Percentiles rank a stretch among this genome's conserved stretches.
These are phyloP conservation scores for Leishmania turanica DNA, from an alignment of 208 protist genomes.

Conservation along the genomic window DNA sequence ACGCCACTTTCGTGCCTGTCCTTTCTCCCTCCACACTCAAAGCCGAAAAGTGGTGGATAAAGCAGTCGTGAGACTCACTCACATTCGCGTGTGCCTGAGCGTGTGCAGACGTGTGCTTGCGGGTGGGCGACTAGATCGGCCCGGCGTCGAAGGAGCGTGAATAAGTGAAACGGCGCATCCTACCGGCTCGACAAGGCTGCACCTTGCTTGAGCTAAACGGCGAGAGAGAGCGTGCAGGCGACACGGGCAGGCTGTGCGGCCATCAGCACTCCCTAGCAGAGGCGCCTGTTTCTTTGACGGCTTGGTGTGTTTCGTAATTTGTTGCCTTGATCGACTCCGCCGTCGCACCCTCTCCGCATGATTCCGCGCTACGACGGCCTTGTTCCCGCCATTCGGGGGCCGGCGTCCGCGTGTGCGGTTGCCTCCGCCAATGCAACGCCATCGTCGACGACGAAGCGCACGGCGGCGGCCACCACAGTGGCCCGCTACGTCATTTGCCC, in stretches of 20 bases:
- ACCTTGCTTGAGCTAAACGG: background rate
- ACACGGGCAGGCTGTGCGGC: background rate
- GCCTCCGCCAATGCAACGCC: background rate
- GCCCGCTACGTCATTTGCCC: slow-evolving; percentile 16
- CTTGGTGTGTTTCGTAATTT: background rate
- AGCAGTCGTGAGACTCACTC: background rate
- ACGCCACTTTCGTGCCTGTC: background rate
- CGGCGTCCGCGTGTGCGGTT: background rate
- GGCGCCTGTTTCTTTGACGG: background rate
- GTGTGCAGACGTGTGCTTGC: background rate
- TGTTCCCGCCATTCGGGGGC: slow-evolving; percentile 29
- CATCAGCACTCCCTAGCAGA: background rate
- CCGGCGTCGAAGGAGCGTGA: background rate
- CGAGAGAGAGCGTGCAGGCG: background rate
- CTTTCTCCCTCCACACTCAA: background rate
- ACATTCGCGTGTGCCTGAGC: background rate
- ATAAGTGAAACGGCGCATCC: background rate
- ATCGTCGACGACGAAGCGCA: background rate
- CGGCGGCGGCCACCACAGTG: background rate
- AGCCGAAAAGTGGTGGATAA: background rate
- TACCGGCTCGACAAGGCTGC: background rate
- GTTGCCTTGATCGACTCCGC: background rate
- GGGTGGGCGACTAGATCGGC: background rate
- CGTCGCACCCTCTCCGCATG: slow-evolving; percentile 1
- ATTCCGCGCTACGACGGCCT: slow-evolving; percentile 38